Evolutionary conservation across 108 stramenopile genomes (phyloP).

Genomic region (Skeletonema costatum): DNA sequence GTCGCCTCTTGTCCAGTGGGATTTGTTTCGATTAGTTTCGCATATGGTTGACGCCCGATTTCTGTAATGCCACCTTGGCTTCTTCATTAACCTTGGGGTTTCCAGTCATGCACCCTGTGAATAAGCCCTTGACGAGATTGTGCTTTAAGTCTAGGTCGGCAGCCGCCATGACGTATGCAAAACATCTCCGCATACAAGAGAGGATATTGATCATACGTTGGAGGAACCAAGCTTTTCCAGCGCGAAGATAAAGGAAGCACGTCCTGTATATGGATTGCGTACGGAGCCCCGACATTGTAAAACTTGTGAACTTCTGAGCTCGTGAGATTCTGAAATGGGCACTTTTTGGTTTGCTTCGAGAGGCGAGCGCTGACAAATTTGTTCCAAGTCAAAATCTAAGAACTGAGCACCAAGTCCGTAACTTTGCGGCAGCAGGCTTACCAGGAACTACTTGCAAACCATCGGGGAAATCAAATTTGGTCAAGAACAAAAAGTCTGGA

Average conservation of each 20-base stretch:
- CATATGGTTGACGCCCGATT: constrained; percentile 37
- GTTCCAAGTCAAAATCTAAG: constrained; percentile 52
- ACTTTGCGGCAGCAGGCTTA: constrained; percentile 52
- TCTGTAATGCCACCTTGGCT: constrained; percentile 13
- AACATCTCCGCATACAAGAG: constrained; percentile 56
- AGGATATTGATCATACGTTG: constrained; percentile 53
- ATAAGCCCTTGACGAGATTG: constrained; percentile 37
- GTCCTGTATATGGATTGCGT: constrained; percentile 52
- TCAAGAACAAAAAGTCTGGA: constrained; percentile 64
- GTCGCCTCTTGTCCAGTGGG: constrained; percentile 1
- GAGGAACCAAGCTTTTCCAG: constrained; percentile 53
- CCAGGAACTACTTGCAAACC: constrained; percentile 29
- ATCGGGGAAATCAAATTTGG: constrained; percentile 38
- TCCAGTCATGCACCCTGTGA: constrained; percentile 57
- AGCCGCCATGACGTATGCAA: constrained; percentile 51
- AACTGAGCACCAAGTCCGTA: constrained; percentile 58
- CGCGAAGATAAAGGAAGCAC: constrained; percentile 43
- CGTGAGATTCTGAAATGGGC: constrained; percentile 35
- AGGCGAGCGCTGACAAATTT: constrained; percentile 41
- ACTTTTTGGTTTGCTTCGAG: neutral
- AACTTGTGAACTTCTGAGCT: constrained; percentile 38
- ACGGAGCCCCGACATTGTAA: constrained; percentile 52
- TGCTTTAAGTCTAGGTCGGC: constrained; percentile 48
- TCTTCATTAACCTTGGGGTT: constrained; percentile 43
- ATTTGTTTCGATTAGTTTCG: constrained; percentile 22